Evolutionary conservation across 2,329 filamentous ascomycete species (phyloP).

Genomic region (Rugonectria rugulosa): DNA sequence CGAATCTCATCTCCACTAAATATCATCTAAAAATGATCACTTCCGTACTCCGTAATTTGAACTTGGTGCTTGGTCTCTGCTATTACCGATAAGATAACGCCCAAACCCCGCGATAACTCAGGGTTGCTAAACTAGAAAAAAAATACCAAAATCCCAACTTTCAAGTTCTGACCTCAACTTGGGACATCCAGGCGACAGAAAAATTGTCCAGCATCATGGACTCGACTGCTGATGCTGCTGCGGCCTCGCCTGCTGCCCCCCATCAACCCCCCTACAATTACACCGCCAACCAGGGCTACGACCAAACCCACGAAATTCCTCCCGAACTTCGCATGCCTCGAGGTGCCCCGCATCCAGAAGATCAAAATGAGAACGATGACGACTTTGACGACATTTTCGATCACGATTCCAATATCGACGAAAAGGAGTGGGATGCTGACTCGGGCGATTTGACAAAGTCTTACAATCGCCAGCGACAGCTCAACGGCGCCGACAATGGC

Average conservation of each 20-base stretch:
- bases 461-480: constrained; percentile 83
- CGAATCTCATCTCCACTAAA: not conserved
- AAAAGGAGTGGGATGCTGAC: constrained; percentile 67
- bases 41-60: no score
- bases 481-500: constrained; percentile 56
- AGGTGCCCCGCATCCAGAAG: constrained; percentile 31
- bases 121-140: constrained; percentile 17
- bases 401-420: constrained; percentile 65
- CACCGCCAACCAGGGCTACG: constrained; percentile 53
- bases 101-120: constrained; percentile 24
- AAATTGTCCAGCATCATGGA: constrained; percentile 29
- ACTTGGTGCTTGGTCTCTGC: not conserved
- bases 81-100: constrained; percentile 27
- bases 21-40: no score
- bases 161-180: not conserved
- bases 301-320: constrained; percentile 46
- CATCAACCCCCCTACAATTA: constrained; percentile 56
- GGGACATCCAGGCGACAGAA: constrained; percentile 8
- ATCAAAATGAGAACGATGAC: constrained; percentile 34
- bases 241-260: constrained; percentile 49
- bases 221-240: constrained; percentile 20
- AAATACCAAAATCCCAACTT: constrained; percentile 9
- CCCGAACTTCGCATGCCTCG: constrained; percentile 42
- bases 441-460: constrained; percentile 80
- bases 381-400: constrained; percentile 44